phyloP scores from a whole-genome alignment of 2,329 filamentous ascomycete genomes.

The Chaetomiaceae sp. region DNA sequence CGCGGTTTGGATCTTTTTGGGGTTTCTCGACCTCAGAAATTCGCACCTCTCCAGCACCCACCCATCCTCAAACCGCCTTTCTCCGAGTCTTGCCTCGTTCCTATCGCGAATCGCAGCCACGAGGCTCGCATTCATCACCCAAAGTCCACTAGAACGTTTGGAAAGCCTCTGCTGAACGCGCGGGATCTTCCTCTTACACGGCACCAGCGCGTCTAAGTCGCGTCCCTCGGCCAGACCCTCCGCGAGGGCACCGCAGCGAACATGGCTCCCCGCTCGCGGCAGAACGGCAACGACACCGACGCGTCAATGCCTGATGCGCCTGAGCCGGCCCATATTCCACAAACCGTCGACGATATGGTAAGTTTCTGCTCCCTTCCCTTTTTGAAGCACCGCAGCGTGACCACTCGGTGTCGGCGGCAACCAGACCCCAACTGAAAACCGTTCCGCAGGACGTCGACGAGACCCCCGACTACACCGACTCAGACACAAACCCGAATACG shows the following conservation, averaged over 20 bases:
- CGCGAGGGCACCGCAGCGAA: conserved; percentile 31
- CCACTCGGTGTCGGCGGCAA: not conserved
- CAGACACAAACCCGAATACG: conserved; percentile 61
- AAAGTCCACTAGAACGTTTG: conserved; percentile 10
- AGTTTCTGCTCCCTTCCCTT: not conserved
- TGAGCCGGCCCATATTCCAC: conserved; percentile 33
- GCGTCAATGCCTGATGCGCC: conserved; percentile 58
- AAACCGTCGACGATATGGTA: conserved; percentile 44
- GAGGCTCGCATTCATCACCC: conserved; percentile 16
- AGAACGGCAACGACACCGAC: conserved; percentile 50
- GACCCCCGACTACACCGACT: conserved; percentile 60
- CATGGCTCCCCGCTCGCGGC: conserved; percentile 49
- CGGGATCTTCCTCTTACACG: conserved; percentile 16
- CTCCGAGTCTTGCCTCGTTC: conserved; percentile 7
- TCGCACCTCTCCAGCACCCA: conserved; percentile 21
- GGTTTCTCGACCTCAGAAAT: conserved; percentile 25
- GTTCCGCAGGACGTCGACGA: conserved; percentile 54
- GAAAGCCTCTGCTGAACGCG: not conserved
- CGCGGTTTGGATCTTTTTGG: conserved; percentile 25
- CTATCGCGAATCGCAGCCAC: conserved; percentile 18
- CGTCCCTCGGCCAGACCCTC: conserved; percentile 31
- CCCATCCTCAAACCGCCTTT: conserved; percentile 20
- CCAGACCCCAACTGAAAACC: conserved; percentile 14
- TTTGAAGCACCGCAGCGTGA: too few species aligned
- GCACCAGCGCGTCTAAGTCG: conserved; percentile 48